Conservation (phyloP, 2,329 filamentous ascomycete species). For the Tolypocladium album region DNA sequence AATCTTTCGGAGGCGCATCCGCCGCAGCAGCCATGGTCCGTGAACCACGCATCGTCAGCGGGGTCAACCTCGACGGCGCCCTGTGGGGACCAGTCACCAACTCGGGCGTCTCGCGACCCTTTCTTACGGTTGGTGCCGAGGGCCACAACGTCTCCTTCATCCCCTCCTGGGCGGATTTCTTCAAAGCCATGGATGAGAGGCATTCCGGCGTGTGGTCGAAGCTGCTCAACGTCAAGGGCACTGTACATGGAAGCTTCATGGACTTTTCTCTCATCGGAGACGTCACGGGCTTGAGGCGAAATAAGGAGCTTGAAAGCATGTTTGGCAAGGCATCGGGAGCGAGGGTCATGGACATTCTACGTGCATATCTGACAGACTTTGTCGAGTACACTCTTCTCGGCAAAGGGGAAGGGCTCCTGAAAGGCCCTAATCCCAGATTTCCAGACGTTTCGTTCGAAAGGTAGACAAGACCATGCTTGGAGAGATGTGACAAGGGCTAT, state of each 20-base stretch:
- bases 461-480: neutral
- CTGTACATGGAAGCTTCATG: slow-evolving; percentile 17
- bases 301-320: neutral
- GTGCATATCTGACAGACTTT: neutral
- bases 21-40: slow-evolving; percentile 17
- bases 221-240: slow-evolving; percentile 15
- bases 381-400: neutral
- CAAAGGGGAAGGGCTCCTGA: neutral
- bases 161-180: slow-evolving; percentile 15
- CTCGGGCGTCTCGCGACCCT: slow-evolving; percentile 15
- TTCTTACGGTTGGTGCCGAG: slow-evolving; percentile 18
- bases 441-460: neutral
- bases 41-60: slow-evolving; percentile 19
- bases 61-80: slow-evolving; percentile 25
- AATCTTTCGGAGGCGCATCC: slow-evolving; percentile 21
- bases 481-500: neutral
- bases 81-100: slow-evolving; percentile 15
- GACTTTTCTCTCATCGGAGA: slow-evolving; percentile 17
- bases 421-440: neutral
- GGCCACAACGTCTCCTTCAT: slow-evolving; percentile 13
- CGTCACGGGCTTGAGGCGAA: slow-evolving; percentile 9
- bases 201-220: slow-evolving; percentile 15
- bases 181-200: slow-evolving; percentile 8
- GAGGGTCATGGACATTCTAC: neutral
- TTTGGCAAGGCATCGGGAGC: neutral